These are phyloP conservation scores for Diplocarpon mali DNA, from an alignment of 2,329 filamentous ascomycete genomes.

Conservation along the genomic window DNA sequence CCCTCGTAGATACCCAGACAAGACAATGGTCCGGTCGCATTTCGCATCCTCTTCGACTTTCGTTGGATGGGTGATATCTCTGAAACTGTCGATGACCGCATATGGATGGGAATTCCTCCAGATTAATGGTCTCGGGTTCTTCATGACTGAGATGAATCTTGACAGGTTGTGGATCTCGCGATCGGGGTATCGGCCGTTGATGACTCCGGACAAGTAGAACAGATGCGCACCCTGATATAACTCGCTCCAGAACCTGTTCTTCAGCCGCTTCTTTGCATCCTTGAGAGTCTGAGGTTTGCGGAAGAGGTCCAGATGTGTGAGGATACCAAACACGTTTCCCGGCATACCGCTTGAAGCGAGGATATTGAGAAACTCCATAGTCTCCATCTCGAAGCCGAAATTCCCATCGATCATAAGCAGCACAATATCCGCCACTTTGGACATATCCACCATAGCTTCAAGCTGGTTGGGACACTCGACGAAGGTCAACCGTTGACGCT, in stretches of 20 bases:
- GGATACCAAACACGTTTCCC: slow-evolving; percentile 92
- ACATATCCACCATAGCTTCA: slow-evolving; percentile 91
- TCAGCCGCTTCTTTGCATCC: slow-evolving; percentile 90
- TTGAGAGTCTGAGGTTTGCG: slow-evolving; percentile 85
- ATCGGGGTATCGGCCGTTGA: slow-evolving; percentile 94
- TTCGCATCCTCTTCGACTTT: slow-evolving; percentile 79
- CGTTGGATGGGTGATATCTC: slow-evolving; percentile 89
- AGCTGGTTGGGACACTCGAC: slow-evolving; percentile 96
- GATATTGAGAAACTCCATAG: slow-evolving; percentile 97
- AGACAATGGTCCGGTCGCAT: slow-evolving; percentile 79
- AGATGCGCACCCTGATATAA: slow-evolving; percentile 94
- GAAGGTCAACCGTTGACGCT: slow-evolving; percentile 88
- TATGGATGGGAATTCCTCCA: slow-evolving; percentile 98
- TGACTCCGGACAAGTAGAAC: slow-evolving; percentile 91
- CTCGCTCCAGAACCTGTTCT: slow-evolving; percentile 94
- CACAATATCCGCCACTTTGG: slow-evolving; percentile 95
- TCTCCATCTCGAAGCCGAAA: slow-evolving; percentile 99
- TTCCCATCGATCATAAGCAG: slow-evolving; percentile 98
- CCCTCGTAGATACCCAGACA: slow-evolving; percentile 89
- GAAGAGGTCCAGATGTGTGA: slow-evolving; percentile 94
- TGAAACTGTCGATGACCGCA: slow-evolving; percentile 82
- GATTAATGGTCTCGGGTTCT: slow-evolving; percentile 89
- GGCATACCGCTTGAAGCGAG: slow-evolving; percentile 94
- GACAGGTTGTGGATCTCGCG: slow-evolving; percentile 93
- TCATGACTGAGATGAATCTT: slow-evolving; percentile 95